Conservation (phyloP, 2,329 filamentous ascomycete genomes). For the Aspergillus latus region DNA sequence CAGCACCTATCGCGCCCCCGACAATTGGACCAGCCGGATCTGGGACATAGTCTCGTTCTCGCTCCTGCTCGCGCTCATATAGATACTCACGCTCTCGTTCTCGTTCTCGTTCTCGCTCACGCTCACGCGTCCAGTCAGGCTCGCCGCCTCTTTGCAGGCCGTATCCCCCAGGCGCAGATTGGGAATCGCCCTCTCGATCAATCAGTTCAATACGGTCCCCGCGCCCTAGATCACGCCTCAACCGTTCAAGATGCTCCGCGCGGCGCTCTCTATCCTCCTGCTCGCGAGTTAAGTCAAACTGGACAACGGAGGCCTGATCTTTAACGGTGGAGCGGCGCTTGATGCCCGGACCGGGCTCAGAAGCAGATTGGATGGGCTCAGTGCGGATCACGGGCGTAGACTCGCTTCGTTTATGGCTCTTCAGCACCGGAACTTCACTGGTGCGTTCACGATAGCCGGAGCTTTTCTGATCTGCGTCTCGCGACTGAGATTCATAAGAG, state of each 20-base stretch:
- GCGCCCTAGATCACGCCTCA: conserved; percentile 22
- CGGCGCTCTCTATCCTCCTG: conserved; percentile 52
- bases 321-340: conserved; percentile 37
- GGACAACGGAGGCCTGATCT: conserved; percentile 49
- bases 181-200: conserved; percentile 30
- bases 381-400: conserved; percentile 48
- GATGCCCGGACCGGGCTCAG: not conserved
- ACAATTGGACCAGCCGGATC: conserved; percentile 44
- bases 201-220: conserved; percentile 29
- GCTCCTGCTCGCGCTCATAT: conserved; percentile 1
- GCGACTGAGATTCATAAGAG: conserved; percentile 20
- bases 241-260: conserved; percentile 27
- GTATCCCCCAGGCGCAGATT: conserved; percentile 20
- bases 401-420: conserved; percentile 42
- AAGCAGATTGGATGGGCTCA: conserved; percentile 28
- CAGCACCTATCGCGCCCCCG: conserved; percentile 52
- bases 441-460: conserved; percentile 11
- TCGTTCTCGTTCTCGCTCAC: conserved; percentile 11
- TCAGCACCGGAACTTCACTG: conserved; percentile 5
- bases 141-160: conserved; percentile 16
- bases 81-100: not conserved
- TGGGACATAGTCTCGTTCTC: conserved; percentile 32
- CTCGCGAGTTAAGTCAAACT: conserved; percentile 59
- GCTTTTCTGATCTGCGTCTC: conserved; percentile 13
- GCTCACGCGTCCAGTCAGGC: not conserved